Conservation (phyloP, 306 rosid species). For the Prunus mume region DNA sequence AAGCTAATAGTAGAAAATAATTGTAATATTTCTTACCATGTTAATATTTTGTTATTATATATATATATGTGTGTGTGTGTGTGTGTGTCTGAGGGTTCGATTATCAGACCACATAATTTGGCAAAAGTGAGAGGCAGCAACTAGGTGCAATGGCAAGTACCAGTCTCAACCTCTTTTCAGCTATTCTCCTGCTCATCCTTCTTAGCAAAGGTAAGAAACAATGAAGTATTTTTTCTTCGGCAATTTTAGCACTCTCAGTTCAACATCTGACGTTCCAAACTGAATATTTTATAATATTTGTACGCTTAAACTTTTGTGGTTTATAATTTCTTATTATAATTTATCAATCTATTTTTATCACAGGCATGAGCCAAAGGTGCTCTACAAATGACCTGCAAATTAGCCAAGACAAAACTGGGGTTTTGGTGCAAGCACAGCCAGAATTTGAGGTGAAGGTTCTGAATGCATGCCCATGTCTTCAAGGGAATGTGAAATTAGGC, state of each 20-base stretch:
- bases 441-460: background rate
- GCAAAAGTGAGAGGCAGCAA: background rate
- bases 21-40: background rate
- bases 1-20: too few relatives aligned
- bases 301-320: too few relatives aligned
- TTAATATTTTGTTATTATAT: background rate
- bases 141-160: background rate
- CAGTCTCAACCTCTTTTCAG: background rate
- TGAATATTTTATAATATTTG: background rate
- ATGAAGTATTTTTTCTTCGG: background rate
- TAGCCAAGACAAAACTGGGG: background rate
- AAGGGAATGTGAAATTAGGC: constrained; percentile 9
- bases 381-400: background rate
- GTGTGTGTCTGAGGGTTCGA: too few relatives aligned
- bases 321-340: background rate
- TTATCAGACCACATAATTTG: background rate
- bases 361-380: background rate
- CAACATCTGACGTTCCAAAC: background rate
- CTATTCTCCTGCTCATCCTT: background rate
- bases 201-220: background rate
- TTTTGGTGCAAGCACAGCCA: background rate
- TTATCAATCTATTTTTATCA: background rate
- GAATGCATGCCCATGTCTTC: constrained; percentile 21
- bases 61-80: background rate
- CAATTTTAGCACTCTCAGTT: background rate